phyloP scores from a whole-genome alignment of 805 yeast genomes.

The Deakozyma indianensis region DNA sequence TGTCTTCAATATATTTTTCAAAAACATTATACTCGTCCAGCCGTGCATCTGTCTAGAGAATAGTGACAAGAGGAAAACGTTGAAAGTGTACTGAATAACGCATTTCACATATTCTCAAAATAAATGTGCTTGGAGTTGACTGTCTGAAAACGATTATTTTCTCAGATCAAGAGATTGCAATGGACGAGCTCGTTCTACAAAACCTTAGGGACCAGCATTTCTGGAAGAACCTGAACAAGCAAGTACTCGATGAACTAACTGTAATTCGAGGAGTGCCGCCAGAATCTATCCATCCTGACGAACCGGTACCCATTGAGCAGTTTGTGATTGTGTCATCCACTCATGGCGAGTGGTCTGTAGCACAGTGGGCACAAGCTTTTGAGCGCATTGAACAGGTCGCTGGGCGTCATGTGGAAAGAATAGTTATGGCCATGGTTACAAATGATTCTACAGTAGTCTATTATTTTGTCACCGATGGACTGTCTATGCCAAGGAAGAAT shows the following conservation, averaged over 20 bases:
- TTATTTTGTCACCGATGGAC: constrained; percentile 25
- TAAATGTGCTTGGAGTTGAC: no score
- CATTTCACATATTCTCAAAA: no score
- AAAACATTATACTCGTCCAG: no score
- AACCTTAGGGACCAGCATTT: background rate
- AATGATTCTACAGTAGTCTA: constrained; percentile 29
- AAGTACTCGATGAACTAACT: background rate
- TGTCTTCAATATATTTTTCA: no score
- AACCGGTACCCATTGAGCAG: constrained; percentile 13
- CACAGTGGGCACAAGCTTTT: constrained; percentile 21
- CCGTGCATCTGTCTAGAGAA: no score
- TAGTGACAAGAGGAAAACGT: no score
- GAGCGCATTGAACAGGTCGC: constrained; percentile 9
- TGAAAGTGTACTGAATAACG: no score
- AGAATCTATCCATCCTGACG: constrained; percentile 22
- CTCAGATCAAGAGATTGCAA: no score
- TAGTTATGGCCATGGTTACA: constrained; percentile 28
- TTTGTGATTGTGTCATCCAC: constrained; percentile 11
- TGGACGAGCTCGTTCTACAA: background rate
- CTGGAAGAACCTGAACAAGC: background rate
- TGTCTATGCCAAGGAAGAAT: constrained; percentile 25
- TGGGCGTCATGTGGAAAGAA: constrained; percentile 10
- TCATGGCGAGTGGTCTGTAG: constrained; percentile 20
- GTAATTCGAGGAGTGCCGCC: constrained; percentile 20
- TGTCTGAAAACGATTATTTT: no score